Evolutionary conservation across 31 red algal genomes (phyloP).

Genomic region (Odonthalia washingtoniensis): DNA sequence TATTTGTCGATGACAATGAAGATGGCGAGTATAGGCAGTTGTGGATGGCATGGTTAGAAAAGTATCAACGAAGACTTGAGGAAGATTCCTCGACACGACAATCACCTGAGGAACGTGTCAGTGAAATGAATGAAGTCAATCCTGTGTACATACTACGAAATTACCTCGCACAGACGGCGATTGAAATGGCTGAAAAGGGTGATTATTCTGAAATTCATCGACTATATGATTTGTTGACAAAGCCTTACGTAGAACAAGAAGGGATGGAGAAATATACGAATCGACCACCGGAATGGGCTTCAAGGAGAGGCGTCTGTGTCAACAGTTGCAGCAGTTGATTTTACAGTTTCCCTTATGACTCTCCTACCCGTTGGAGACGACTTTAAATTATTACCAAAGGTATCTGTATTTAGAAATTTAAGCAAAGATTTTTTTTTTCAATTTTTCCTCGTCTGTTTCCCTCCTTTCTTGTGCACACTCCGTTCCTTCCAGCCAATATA

Average conservation of each 20-base stretch:
- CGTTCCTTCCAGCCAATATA: no score
- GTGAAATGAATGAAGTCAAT: conserved; percentile 84
- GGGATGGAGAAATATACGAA: conserved; percentile 69
- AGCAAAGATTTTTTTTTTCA: no score
- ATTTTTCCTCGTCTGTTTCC: no score
- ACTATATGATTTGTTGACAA: conserved; percentile 76
- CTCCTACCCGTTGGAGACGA: no score
- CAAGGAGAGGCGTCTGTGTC: conserved; percentile 86
- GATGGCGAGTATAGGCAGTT: conserved; percentile 9
- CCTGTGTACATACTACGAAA: conserved; percentile 97
- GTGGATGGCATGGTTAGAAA: conserved; percentile 76
- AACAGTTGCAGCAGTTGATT: conserved; percentile 89
- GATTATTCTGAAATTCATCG: conserved; percentile 75
- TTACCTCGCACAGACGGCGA: conserved; percentile 92
- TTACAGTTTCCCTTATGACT: no score
- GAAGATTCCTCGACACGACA: conserved; percentile 2
- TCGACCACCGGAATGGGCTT: conserved; percentile 85
- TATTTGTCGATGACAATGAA: conserved; percentile 25
- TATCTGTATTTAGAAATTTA: no score
- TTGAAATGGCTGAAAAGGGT: conserved; percentile 88
- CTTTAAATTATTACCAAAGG: no score
- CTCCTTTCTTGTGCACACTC: no score
- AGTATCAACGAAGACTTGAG: conserved; percentile 61
- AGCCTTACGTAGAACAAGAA: conserved; percentile 84
- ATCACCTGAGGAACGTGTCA: conserved; percentile 37